Conservation (phyloP, 805 yeast genomes). For the Cyberlindnera saturnus region DNA sequence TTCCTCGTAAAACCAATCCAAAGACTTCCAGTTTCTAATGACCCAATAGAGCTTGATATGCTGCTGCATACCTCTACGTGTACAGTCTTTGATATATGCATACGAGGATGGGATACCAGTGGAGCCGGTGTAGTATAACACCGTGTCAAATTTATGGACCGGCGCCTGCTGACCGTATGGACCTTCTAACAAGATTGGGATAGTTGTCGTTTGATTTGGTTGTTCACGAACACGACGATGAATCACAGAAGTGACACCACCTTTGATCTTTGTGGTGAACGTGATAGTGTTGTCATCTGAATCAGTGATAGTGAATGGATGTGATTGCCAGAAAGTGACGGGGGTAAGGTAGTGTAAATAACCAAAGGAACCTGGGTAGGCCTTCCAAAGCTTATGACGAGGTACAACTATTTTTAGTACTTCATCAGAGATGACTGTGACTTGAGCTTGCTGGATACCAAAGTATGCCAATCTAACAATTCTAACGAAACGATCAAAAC, state of each 20-base stretch:
- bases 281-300: slow-evolving; percentile 33
- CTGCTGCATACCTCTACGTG: slow-evolving; percentile 17
- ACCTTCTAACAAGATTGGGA: slow-evolving; percentile 50
- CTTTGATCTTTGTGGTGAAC: slow-evolving; percentile 45
- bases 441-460: slow-evolving; percentile 21
- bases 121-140: slow-evolving; percentile 44
- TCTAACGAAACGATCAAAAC: slow-evolving; percentile 45
- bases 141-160: slow-evolving; percentile 32
- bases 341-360: slow-evolving; percentile 51
- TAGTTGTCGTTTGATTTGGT: slow-evolving; percentile 19
- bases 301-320: slow-evolving; percentile 61
- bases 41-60: slow-evolving; percentile 57
- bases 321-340: slow-evolving; percentile 58
- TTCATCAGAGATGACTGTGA: slow-evolving; percentile 31
- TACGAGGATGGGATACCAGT: slow-evolving; percentile 47
- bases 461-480: slow-evolving; percentile 17
- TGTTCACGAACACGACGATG: slow-evolving; percentile 24
- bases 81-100: slow-evolving; percentile 30
- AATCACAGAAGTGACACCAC: slow-evolving; percentile 38
- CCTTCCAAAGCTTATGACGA: slow-evolving; percentile 42
- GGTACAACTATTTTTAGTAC: slow-evolving; percentile 34
- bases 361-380: slow-evolving; percentile 52
- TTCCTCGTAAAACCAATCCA: slow-evolving; percentile 47
- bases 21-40: slow-evolving; percentile 44
- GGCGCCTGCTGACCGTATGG: slow-evolving; percentile 47